Evolutionary conservation across 108 stramenopile species (phyloP).

Genomic region (Fragilariopsis cylindrus): DNA sequence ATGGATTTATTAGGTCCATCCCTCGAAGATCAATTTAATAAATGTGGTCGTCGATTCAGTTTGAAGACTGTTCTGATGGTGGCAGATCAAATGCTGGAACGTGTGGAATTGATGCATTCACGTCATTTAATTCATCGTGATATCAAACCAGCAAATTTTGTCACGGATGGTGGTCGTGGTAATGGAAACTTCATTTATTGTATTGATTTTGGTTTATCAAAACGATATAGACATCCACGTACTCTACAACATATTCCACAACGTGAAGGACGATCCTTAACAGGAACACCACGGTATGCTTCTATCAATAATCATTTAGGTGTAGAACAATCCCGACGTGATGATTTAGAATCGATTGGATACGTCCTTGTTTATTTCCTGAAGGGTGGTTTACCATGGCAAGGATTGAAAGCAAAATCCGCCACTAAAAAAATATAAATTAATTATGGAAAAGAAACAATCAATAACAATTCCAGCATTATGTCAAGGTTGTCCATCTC

Average conservation of each 20-base stretch:
- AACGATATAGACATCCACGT: slow-evolving; percentile 96
- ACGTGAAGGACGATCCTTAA: slow-evolving; percentile 93
- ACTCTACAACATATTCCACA: slow-evolving; percentile 98
- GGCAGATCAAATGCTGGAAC: slow-evolving; percentile 97
- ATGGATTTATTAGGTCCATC: slow-evolving; percentile 99
- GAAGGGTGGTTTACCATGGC: slow-evolving; percentile 98
- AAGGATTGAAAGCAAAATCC: slow-evolving; percentile 96
- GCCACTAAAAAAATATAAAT: slow-evolving; percentile 95
- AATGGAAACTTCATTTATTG: slow-evolving; percentile 93
- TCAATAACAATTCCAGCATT: slow-evolving; percentile 89
- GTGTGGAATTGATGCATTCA: slow-evolving; percentile 97
- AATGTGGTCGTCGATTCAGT: slow-evolving; percentile 93
- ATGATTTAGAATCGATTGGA: slow-evolving; percentile 96
- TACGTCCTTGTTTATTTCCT: slow-evolving; percentile 98
- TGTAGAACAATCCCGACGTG: slow-evolving; percentile 95
- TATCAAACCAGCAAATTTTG: slow-evolving; percentile 98
- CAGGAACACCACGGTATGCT: slow-evolving; percentile 96
- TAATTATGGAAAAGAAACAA: slow-evolving; percentile 96
- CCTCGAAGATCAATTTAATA: slow-evolving; percentile 98
- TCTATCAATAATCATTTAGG: slow-evolving; percentile 99
- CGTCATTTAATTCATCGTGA: slow-evolving; percentile 96
- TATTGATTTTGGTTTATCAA: slow-evolving; percentile 98
- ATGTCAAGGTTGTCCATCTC: slow-evolving; percentile 95
- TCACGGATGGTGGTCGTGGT: slow-evolving; percentile 82
- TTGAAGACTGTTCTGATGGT: slow-evolving; percentile 96